These are phyloP conservation scores for Talaromyces sp. DNA, from an alignment of 2,329 filamentous ascomycete species.

Conservation along the genomic window DNA sequence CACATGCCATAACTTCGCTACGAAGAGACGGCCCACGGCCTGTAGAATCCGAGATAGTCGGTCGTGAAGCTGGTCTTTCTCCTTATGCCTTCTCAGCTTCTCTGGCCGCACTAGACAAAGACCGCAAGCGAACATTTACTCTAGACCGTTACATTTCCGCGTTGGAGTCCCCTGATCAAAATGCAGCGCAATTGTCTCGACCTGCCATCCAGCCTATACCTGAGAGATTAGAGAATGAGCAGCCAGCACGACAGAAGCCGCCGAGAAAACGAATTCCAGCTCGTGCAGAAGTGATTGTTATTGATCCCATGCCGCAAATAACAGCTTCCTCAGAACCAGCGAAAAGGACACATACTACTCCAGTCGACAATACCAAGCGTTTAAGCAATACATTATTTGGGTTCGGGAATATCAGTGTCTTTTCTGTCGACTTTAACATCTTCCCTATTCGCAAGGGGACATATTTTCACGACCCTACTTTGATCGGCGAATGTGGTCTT, in stretches of 20 bases:
- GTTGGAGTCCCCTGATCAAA: conserved; percentile 12
- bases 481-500: conserved; percentile 58
- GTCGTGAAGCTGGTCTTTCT: conserved; percentile 19
- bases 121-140: conserved; percentile 29
- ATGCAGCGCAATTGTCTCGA: neutral
- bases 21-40: conserved; percentile 34
- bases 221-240: neutral
- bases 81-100: conserved; percentile 30
- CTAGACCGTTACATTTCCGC: conserved; percentile 37
- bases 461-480: conserved; percentile 55
- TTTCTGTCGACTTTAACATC: conserved; percentile 54
- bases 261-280: conserved; percentile 26
- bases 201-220: neutral
- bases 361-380: neutral
- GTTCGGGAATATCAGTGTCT: conserved; percentile 49
- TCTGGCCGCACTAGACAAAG: conserved; percentile 32
- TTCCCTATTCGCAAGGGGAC: conserved; percentile 49
- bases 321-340: neutral
- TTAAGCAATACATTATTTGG: conserved; percentile 33
- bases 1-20: conserved; percentile 36
- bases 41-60: conserved; percentile 28
- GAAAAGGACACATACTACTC: conserved; percentile 5
- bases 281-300: conserved; percentile 5
- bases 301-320: conserved; percentile 12
- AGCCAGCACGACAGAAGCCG: conserved; percentile 1